Conservation (phyloP, 306 rosid species). For the Quercus cerris region DNA sequence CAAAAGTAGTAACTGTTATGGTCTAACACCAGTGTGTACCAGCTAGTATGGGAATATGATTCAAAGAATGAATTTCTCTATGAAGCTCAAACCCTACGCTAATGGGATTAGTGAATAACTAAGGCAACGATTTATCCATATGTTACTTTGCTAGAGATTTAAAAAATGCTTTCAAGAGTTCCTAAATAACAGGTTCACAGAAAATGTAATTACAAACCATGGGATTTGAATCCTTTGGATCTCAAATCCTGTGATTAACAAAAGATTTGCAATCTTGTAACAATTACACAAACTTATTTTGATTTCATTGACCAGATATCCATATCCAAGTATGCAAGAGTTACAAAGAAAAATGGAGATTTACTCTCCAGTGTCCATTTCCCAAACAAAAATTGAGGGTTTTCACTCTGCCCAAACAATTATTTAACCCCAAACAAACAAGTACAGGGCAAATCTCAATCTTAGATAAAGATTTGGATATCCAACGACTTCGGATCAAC, state of each 20-base stretch:
- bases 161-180: not conserved
- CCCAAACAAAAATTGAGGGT: slow-evolving; percentile 30
- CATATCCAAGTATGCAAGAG: not conserved
- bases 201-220: not conserved
- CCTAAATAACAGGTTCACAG: not conserved
- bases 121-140: not conserved
- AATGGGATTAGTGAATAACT: not conserved
- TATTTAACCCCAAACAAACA: slow-evolving; percentile 18
- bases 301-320: not conserved
- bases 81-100: not conserved
- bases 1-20: no score
- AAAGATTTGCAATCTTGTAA: not conserved
- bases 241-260: not conserved
- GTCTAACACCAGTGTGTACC: no score
- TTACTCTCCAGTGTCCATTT: slow-evolving; percentile 22
- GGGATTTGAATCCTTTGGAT: not conserved
- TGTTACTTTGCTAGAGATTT: not conserved
- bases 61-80: not conserved
- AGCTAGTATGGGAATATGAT: no score
- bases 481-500: slow-evolving; percentile 73
- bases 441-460: not conserved
- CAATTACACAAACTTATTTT: not conserved
- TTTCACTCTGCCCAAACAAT: slow-evolving; percentile 34
- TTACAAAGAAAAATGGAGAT: slow-evolving; percentile 29
- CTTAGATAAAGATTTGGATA: slow-evolving; percentile 74